Evolutionary conservation across 2,329 filamentous ascomycete genomes (phyloP).

Genomic region (Aspergillus fischeri): DNA sequence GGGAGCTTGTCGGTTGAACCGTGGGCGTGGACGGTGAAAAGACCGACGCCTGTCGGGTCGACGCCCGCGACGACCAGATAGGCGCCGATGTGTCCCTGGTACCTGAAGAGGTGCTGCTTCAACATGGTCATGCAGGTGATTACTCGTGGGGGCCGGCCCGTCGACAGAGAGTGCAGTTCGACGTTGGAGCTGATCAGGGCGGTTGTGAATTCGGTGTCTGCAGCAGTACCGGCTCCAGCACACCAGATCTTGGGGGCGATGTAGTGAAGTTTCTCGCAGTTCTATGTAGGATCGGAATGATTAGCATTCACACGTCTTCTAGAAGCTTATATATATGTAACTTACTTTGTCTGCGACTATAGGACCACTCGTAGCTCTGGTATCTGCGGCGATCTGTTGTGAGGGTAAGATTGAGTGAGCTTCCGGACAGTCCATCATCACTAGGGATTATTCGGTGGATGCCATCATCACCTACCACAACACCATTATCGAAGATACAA

Average conservation of each 20-base stretch:
- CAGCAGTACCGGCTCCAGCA: slow-evolving; percentile 93
- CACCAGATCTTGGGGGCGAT: slow-evolving; percentile 99
- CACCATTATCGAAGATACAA: slow-evolving; percentile 92
- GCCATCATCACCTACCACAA: slow-evolving; percentile 63
- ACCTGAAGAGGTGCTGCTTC: slow-evolving; percentile 98
- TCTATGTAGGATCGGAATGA: slow-evolving; percentile 46
- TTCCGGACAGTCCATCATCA: slow-evolving; percentile 5
- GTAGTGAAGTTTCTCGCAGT: slow-evolving; percentile 99
- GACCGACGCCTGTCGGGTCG: slow-evolving; percentile 88
- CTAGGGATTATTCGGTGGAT: neutral
- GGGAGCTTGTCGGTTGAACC: slow-evolving; percentile 97
- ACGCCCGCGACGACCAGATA: slow-evolving; percentile 97
- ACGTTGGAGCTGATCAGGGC: slow-evolving; percentile 98
- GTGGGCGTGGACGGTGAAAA: slow-evolving; percentile 98
- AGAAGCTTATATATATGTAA: neutral
- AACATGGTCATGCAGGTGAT: slow-evolving; percentile 99
- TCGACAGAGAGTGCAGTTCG: slow-evolving; percentile 93
- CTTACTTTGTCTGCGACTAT: slow-evolving; percentile 95
- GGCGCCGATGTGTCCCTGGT: slow-evolving; percentile 96
- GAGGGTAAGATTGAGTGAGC: slow-evolving; percentile 17
- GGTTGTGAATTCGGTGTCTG: slow-evolving; percentile 98
- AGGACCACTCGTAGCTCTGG: slow-evolving; percentile 90
- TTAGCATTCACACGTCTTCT: neutral
- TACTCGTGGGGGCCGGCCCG: slow-evolving; percentile 92
- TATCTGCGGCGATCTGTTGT: slow-evolving; percentile 87